A percentile compares a stretch with the other conserved stretches of the same genome.
Evolutionary conservation across 2,329 filamentous ascomycete species (phyloP).

Genomic region (Drechslerella coelobrocha): DNA sequence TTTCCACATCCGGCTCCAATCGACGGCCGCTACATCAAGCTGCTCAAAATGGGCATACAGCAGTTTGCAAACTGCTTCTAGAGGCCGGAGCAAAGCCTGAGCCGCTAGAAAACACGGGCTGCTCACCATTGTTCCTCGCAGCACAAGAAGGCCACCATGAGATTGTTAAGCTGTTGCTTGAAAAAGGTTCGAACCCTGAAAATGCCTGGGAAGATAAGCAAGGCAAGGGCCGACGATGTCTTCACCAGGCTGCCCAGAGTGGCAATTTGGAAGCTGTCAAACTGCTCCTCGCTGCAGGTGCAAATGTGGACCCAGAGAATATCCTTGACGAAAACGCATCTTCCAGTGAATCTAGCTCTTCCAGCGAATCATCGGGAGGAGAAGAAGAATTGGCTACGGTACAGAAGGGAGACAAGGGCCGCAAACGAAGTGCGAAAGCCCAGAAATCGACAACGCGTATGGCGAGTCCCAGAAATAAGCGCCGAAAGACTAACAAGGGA

Average conservation of each 20-base stretch:
- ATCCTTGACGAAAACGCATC: background rate
- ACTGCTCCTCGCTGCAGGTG: constrained; percentile 2
- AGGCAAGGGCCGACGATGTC: background rate
- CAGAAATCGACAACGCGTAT: too few relatives aligned
- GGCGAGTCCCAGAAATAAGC: background rate
- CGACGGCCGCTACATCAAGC: constrained; percentile 13
- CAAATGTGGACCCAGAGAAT: constrained; percentile 3
- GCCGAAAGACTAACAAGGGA: background rate
- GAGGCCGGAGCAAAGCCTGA: background rate
- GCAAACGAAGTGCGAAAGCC: background rate
- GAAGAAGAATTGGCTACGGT: background rate
- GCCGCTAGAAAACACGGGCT: constrained; percentile 8
- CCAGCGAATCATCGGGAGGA: background rate
- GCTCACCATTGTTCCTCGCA: constrained; percentile 13
- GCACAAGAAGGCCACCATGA: constrained; percentile 12
- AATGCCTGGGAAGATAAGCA: background rate
- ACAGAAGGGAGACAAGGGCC: background rate
- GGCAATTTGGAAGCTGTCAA: constrained; percentile 4
- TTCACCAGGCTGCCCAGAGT: constrained; percentile 11
- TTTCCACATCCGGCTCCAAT: constrained; percentile 9
- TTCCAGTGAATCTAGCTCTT: background rate
- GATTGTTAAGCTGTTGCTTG: constrained; percentile 12
- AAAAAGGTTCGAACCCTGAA: background rate
- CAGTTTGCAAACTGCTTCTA: constrained; percentile 11
- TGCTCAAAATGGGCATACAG: constrained; percentile 15